Percentiles rank a stretch among this genome's conserved stretches.
Evolutionary conservation across 805 yeast genomes (phyloP).

Genomic region (Komagataella populi): DNA sequence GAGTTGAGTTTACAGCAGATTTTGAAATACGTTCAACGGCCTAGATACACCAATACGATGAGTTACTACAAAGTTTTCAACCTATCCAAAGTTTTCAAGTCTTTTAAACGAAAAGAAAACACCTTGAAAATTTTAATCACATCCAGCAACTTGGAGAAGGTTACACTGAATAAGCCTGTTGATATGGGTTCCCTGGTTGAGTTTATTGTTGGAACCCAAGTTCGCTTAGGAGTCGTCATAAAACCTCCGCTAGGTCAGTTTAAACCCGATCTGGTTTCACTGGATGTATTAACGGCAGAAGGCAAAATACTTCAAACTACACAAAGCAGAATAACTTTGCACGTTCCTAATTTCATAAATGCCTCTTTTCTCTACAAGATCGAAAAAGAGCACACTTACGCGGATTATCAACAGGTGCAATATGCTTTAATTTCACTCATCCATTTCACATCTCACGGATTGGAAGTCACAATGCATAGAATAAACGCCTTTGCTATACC

Average conservation of each 20-base stretch:
- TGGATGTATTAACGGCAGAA: constrained; percentile 1
- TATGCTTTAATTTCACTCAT: not conserved
- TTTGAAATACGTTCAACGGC: not conserved
- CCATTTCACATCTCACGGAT: not conserved
- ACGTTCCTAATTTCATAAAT: not conserved
- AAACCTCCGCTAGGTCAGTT: not conserved
- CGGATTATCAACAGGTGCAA: not conserved
- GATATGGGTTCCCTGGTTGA: not conserved
- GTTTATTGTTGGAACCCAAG: not conserved
- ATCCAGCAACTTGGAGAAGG: not conserved
- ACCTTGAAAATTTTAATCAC: not conserved
- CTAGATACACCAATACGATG: not conserved
- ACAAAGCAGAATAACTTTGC: not conserved
- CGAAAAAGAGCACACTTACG: not conserved
- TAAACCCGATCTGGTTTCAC: not conserved
- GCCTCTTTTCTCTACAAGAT: not conserved
- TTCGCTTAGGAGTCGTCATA: not conserved
- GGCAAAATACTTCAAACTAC: not conserved
- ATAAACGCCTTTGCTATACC: not conserved
- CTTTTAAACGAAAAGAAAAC: not conserved
- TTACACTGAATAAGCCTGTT: not conserved
- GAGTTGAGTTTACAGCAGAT: not conserved
- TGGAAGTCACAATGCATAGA: not conserved
- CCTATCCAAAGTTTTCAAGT: not conserved
- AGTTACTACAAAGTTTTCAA: not conserved